Evolutionary conservation across 2,329 filamentous ascomycete species (phyloP), one percentile per base, ranked within the genome.

Genomic region (Colletotrichum sidae): DNA sequence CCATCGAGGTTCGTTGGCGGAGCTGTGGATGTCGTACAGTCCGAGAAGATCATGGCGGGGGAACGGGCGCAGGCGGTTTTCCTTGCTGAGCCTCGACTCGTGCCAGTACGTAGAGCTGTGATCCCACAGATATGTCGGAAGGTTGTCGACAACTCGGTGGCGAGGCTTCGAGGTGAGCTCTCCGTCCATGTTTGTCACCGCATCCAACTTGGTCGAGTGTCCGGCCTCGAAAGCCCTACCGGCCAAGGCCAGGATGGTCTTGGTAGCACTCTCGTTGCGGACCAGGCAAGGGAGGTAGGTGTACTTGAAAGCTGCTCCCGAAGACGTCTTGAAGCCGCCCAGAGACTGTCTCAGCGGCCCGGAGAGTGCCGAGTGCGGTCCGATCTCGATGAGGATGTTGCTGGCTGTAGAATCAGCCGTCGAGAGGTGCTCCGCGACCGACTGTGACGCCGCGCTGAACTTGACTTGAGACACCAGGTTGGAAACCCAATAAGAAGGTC

Each of bases 41-140:
- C 78, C 78, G 6, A 79, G 69, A 2, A 57, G 35, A 35, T 57
- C 55, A 17, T 57, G 44, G 34, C 34, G 39, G 15, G 55, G 55
- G 55, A 25, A 35, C 8, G n/a, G 37, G 34, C 38, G 44, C 33
- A 57, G 25, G 15, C 55, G 55, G 46, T 57, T 9, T 9, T 50
- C 44, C 25, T n/a, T 57, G 55, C 55, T 57, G n/a, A 57, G 33
- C 7, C 55, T 12, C 15, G 55, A 57, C 38, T 57, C 55, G 44
- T 50, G 55, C 55, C 55, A 57, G 70, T 86, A 85, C 9, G 15
- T 42, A 1, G 17, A 17, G 17, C 74, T 25, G 63, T 86, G 84
- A 35, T 86, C 84, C 84, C 85, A 87, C 2, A 81, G 78, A 64
- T 87, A 87, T 2, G 78, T 75, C 2, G 85, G 84, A 35, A 87